A percentile compares a stretch with the other conserved stretches of the same genome.
phyloP scores from a whole-genome alignment of 78 protist genomes.

The Speleostelium caveatum region DNA sequence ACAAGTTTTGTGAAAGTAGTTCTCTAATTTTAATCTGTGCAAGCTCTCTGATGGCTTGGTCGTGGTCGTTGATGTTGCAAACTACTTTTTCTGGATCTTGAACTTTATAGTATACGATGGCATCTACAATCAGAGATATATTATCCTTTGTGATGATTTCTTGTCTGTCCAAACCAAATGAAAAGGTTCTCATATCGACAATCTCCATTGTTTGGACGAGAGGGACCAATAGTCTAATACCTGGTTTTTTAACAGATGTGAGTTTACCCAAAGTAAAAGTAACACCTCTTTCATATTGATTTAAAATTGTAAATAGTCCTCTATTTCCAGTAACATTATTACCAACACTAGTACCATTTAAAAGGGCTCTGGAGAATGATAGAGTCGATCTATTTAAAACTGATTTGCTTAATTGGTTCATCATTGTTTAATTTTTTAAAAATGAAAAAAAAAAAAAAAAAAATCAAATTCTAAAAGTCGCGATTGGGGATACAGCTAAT shows the following conservation, averaged over 20 bases:
- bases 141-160: conserved; percentile 55
- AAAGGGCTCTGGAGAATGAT: too few relatives aligned
- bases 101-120: conserved; percentile 28
- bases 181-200: conserved; percentile 28
- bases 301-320: conserved; percentile 26
- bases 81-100: conserved; percentile 48
- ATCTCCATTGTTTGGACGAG: conserved; percentile 9
- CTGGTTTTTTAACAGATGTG: conserved; percentile 24
- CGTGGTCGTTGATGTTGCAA: background rate
- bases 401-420: too few relatives aligned
- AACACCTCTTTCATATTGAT: conserved; percentile 74
- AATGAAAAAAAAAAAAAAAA: too few relatives aligned
- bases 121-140: conserved; percentile 45
- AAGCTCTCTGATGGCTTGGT: background rate
- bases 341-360: too few relatives aligned
- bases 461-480: too few relatives aligned
- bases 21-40: conserved; percentile 61
- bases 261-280: conserved; percentile 45
- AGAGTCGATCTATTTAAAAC: too few relatives aligned
- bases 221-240: conserved; percentile 34
- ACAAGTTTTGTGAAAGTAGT: conserved; percentile 46
- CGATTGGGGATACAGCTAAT: too few relatives aligned
- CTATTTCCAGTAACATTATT: conserved; percentile 7
- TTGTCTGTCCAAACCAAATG: conserved; percentile 43
- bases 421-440: too few relatives aligned